These are phyloP conservation scores for Phytopythium kandeliae DNA, from an alignment of 352 stramenopile species.

Conservation along the genomic window DNA sequence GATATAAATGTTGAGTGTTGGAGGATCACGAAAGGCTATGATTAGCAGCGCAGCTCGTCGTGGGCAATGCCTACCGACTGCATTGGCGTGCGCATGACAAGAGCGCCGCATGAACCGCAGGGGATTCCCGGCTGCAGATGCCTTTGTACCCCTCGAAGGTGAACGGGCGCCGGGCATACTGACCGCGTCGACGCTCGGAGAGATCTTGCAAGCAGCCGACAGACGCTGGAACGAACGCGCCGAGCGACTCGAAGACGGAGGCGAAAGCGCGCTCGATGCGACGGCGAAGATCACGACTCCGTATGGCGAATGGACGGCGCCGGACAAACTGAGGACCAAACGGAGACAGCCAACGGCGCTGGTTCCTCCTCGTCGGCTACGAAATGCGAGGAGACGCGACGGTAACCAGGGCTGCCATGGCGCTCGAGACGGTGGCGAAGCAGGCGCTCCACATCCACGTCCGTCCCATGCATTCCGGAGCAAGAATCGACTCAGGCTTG, in stretches of 20 bases:
- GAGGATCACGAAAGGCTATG: not conserved
- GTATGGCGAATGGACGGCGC: not conserved
- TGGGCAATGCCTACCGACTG: not conserved
- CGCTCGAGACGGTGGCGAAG: not conserved
- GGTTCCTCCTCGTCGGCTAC: not conserved
- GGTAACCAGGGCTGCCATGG: not conserved
- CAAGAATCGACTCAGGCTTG: not conserved
- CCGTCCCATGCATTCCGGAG: not conserved
- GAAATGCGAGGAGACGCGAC: not conserved
- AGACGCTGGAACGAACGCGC: not conserved
- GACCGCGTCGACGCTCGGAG: constrained; percentile 1
- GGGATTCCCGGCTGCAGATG: not conserved
- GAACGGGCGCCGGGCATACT: not conserved
- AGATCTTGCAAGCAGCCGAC: not conserved
- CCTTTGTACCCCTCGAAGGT: not conserved
- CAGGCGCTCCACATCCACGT: not conserved
- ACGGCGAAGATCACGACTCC: not conserved
- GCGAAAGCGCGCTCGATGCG: not conserved
- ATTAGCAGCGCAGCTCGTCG: too few relatives aligned
- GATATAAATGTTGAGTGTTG: not conserved
- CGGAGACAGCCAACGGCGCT: not conserved
- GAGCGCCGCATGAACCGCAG: constrained; percentile 1
- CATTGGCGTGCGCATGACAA: not conserved
- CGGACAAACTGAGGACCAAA: not conserved
- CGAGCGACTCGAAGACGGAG: not conserved